Evolutionary conservation across 352 stramenopile genomes (phyloP).

Genomic region (Phytophthora aleatoria): DNA sequence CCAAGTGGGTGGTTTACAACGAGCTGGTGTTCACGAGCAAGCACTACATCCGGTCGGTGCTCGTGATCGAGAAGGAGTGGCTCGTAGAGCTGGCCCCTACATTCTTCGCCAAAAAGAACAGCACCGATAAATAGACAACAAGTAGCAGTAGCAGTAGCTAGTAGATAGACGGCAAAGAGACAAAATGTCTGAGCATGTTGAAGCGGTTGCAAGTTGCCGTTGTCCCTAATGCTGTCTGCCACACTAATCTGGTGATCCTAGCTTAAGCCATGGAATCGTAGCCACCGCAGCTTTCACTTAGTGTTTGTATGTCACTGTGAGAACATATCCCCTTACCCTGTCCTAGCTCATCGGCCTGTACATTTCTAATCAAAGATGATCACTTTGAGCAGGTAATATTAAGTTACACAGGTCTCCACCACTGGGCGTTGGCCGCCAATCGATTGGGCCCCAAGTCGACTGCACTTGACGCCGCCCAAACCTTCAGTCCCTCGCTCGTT

Average conservation of each 20-base stretch:
- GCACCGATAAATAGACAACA: constrained; percentile 21
- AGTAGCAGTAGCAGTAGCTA: not conserved
- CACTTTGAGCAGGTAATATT: constrained; percentile 28
- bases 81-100: constrained; percentile 81
- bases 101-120: constrained; percentile 80
- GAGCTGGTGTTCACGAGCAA: constrained; percentile 92
- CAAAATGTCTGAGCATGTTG: too few relatives aligned
- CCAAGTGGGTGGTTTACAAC: constrained; percentile 89
- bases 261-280: constrained; percentile 1
- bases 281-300: constrained; percentile 24
- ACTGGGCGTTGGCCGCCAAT: constrained; percentile 69
- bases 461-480: constrained; percentile 45
- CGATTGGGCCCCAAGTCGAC: constrained; percentile 60
- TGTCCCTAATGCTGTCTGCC: constrained; percentile 1
- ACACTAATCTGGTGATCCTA: constrained; percentile 7
- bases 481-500: constrained; percentile 89
- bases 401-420: constrained; percentile 26
- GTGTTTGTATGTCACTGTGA: constrained; percentile 31
- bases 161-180: too few relatives aligned
- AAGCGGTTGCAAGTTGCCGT: not conserved
- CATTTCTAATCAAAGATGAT: constrained; percentile 12
- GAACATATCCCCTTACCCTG: constrained; percentile 21
- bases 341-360: constrained; percentile 13
- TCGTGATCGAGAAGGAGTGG: constrained; percentile 91
- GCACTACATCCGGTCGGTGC: constrained; percentile 89